A percentile compares a stretch with the other conserved stretches of the same genome.
Evolutionary conservation across 768 basidiomycete species (phyloP).

Genomic region (Russula virescens): DNA sequence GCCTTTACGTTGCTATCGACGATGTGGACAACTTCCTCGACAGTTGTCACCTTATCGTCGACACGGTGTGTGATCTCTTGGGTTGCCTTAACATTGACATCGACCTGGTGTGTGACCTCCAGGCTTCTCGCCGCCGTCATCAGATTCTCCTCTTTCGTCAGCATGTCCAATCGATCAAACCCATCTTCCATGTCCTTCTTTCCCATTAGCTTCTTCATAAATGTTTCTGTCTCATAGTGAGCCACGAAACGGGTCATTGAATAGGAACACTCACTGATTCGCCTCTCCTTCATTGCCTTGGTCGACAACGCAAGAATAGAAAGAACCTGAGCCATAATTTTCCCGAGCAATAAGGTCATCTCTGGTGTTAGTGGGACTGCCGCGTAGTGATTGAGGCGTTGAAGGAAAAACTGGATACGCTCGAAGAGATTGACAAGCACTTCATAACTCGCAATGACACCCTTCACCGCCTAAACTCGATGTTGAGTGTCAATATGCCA

Average conservation of each 20-base stretch:
- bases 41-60: not conserved
- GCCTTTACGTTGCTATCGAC: not conserved
- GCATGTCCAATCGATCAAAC: not conserved
- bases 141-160: not conserved
- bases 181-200: not conserved
- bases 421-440: not conserved
- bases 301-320: not conserved
- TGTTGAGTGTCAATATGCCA: not conserved
- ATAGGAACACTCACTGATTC: not conserved
- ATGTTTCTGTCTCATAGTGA: not conserved
- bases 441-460: not conserved
- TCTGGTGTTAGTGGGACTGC: not conserved
- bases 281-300: not conserved
- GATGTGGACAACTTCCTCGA: not conserved
- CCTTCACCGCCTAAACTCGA: not conserved
- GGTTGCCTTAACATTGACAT: not conserved
- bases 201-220: not conserved
- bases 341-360: not conserved
- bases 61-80: not conserved
- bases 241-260: too few species aligned
- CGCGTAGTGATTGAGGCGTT: not conserved
- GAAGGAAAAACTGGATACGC: slow-evolving; percentile 2
- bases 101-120: not conserved
- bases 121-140: not conserved
- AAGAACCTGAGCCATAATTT: not conserved